Base-by-base conservation (phyloP, 805 yeast genomes). In the Yamadazyma paraphyllophila region DNA sequence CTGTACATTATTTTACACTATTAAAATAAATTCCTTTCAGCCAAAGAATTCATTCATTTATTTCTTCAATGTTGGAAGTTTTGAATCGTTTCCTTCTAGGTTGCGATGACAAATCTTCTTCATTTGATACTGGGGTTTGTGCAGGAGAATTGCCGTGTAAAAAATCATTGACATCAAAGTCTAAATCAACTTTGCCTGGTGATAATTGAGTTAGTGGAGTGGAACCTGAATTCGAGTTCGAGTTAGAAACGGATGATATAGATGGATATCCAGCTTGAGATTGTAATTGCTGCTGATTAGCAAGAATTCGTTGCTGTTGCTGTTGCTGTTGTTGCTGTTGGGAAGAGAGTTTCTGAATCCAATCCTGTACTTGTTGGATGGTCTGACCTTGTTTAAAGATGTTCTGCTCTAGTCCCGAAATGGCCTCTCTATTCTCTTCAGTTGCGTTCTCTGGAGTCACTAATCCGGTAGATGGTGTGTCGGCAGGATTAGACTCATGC, bases 311-410 rank as follows among this genome's bases (percentile, higher is more conserved):
- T 20, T 54, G 44, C 27, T 44, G 51, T 10, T 46, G 44, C 38
- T 49, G 46, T 35, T 57, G 56, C n/a, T 47, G 51, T 3, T 50
- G 49, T 36, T 57, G 61, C 24, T 58, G 62, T 39, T 58, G 63
- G 15, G 49, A 47, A 3, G 61, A 60, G 32, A 72, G 51, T 47
- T 60, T 70, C 43, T 67, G 75, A 39, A 78, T 69, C 82, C 82
- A 78, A 48, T 79, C 82, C 56, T 77, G 80, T 1, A 77, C 80
- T 55, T 78, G 82, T 57, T 69, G 77, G 44, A 79, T 67, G 2
- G 80, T 72, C 49, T 71, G 74, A 10, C 80, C 81, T 51, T 78
- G 80, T 53, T 69, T 73, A 40, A 61, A 61, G 9, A 78, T 61
- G 46, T 69, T 78, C 38, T 69, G 70, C 50, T 78, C 80, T 39